A percentile compares a stretch with the other conserved stretches of the same genome.
phyloP scores from a whole-genome alignment of 1,284 basidiomycete genomes.

The Ceratobasidium sp. region DNA sequence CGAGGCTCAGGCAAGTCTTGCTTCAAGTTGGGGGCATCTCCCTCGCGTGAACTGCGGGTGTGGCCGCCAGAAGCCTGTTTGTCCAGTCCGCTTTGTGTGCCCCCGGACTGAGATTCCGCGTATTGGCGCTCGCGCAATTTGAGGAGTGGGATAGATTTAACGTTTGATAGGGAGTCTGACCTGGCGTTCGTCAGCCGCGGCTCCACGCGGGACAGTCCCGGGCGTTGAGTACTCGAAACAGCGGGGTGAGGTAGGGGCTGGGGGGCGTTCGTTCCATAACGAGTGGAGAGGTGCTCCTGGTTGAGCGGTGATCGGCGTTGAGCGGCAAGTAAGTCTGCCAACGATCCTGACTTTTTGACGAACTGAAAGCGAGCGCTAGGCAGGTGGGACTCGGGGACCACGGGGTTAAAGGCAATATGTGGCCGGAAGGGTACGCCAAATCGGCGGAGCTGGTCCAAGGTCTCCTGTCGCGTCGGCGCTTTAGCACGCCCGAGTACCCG shows the following conservation, averaged over 20 bases:
- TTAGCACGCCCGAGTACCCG: not conserved
- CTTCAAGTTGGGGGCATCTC: not conserved
- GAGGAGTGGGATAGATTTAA: constrained; percentile 37
- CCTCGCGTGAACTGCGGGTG: not conserved
- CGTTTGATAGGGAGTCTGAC: constrained; percentile 17
- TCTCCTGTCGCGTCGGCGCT: constrained; percentile 12
- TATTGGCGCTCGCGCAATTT: constrained; percentile 35
- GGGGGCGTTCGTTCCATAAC: not conserved
- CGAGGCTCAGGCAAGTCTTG: not conserved
- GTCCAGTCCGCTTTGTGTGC: not conserved
- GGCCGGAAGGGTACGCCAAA: constrained; percentile 40
- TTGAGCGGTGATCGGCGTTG: not conserved
- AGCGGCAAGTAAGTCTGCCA: constrained; percentile 2
- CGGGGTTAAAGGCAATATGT: not conserved
- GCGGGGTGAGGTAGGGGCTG: not conserved
- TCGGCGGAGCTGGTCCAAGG: constrained; percentile 42
- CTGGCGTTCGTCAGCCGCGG: not conserved
- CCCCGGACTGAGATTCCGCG: not conserved
- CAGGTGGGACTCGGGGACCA: not conserved
- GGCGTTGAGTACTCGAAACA: not conserved
- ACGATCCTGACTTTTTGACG: constrained; percentile 1
- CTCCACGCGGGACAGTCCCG: not conserved
- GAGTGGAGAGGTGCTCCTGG: not conserved
- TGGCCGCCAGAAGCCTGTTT: not conserved
- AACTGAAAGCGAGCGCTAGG: constrained; percentile 11